These are phyloP conservation scores for Capsella rubella DNA, from an alignment of 441 rosid species.

Conservation along the genomic window DNA sequence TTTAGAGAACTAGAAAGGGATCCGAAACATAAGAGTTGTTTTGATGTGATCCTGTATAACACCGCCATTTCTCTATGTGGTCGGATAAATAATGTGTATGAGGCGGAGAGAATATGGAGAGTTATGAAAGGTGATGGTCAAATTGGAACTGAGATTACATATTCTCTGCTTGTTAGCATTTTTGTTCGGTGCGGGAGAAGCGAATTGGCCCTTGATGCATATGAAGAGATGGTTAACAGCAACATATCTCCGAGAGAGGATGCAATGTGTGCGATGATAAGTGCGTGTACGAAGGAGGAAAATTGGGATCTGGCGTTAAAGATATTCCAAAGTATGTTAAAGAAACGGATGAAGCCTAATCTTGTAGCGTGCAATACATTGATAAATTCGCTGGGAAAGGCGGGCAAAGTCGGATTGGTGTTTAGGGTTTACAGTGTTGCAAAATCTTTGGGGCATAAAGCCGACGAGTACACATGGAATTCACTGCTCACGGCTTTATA, in stretches of 20 bases:
- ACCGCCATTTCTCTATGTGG: slow-evolving; percentile 79
- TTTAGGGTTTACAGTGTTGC: slow-evolving; percentile 56
- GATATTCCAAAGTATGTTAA: slow-evolving; percentile 63
- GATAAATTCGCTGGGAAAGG: slow-evolving; percentile 78
- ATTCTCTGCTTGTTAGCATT: slow-evolving; percentile 67
- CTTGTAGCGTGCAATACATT: slow-evolving; percentile 71
- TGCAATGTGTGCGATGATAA: slow-evolving; percentile 64
- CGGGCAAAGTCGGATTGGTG: slow-evolving; percentile 64
- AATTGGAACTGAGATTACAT: slow-evolving; percentile 67
- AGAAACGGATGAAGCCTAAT: slow-evolving; percentile 59
- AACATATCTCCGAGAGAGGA: slow-evolving; percentile 61
- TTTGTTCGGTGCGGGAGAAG: slow-evolving; percentile 68
- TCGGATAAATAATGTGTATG: slow-evolving; percentile 56
- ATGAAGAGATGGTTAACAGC: slow-evolving; percentile 65
- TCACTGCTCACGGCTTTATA: slow-evolving; percentile 70
- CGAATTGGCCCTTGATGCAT: slow-evolving; percentile 75
- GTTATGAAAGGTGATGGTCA: slow-evolving; percentile 61
- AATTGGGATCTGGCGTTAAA: slow-evolving; percentile 65
- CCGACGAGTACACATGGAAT: slow-evolving; percentile 79
- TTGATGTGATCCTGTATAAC: slow-evolving; percentile 79
- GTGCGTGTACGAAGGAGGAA: slow-evolving; percentile 66
- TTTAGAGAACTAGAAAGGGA: slow-evolving; percentile 59
- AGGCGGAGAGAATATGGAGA: slow-evolving; percentile 70
- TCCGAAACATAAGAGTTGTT: slow-evolving; percentile 43
- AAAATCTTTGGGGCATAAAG: slow-evolving; percentile 55